Percentiles rank a stretch among this genome's conserved stretches.
Evolutionary conservation across 345 rosid genomes (phyloP).

Genomic region (Capsella bursapastoris): DNA sequence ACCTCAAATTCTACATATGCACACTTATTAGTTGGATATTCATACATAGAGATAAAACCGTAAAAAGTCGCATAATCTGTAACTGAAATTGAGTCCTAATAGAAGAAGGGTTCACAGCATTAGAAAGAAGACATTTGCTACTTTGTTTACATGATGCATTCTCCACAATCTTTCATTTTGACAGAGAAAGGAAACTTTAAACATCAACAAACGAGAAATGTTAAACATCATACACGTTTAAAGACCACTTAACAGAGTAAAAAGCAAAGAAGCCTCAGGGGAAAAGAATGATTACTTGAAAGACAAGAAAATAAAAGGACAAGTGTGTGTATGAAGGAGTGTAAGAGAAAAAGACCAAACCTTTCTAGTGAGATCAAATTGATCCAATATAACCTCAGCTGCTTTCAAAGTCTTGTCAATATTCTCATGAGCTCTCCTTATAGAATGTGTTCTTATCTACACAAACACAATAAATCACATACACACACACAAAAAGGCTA

Average conservation of each 20-base stretch:
- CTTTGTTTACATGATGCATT: background rate
- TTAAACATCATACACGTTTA: background rate
- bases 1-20: too few relatives aligned
- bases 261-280: background rate
- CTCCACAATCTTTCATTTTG: background rate
- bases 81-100: background rate
- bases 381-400: constrained; percentile 75
- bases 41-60: background rate
- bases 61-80: too few relatives aligned
- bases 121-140: constrained; percentile 3
- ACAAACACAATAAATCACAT: background rate
- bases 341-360: constrained; percentile 42
- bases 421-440: constrained; percentile 89
- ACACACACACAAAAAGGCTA: background rate
- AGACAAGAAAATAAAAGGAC: constrained; percentile 28
- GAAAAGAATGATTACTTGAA: constrained; percentile 26
- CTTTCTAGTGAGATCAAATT: constrained; percentile 83
- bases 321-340: background rate
- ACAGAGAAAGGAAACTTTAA: too few relatives aligned
- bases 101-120: background rate
- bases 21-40: too few relatives aligned
- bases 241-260: background rate
- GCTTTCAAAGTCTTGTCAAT: constrained; percentile 81
- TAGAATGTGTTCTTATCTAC: constrained; percentile 90
- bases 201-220: background rate